A percentile compares a stretch with the other conserved stretches of the same genome.
Conservation (phyloP, 805 yeast genomes). For the Priceomyces haplophilus region DNA sequence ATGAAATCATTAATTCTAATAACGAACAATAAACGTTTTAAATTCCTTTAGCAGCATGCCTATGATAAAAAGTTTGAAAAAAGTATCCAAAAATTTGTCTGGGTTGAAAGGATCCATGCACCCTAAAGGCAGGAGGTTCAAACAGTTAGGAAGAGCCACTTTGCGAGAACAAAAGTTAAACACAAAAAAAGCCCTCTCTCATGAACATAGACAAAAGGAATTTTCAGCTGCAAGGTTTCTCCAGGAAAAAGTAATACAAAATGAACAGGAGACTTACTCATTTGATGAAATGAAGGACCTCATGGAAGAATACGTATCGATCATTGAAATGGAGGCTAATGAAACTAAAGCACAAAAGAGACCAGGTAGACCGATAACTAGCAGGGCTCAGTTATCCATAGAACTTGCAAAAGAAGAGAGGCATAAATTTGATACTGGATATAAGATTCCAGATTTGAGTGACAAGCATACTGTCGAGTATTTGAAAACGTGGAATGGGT, state of each 20-base stretch:
- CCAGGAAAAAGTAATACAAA: conserved; percentile 31
- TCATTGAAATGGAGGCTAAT: conserved; percentile 77
- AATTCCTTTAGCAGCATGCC: conserved; percentile 47
- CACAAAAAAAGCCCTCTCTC: conserved; percentile 53
- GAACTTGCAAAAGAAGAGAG: conserved; percentile 58
- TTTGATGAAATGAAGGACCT: conserved; percentile 59
- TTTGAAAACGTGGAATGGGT: conserved; percentile 76
- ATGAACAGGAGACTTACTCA: conserved; percentile 35
- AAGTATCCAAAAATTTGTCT: conserved; percentile 59
- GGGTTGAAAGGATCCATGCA: conserved; percentile 62
- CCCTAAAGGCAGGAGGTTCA: conserved; percentile 86
- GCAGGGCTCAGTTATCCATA: conserved; percentile 65
- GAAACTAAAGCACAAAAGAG: conserved; percentile 61
- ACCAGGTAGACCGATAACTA: conserved; percentile 82
- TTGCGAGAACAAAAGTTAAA: conserved; percentile 72
- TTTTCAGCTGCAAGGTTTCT: conserved; percentile 58
- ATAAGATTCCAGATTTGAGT: conserved; percentile 67
- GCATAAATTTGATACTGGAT: conserved; percentile 65
- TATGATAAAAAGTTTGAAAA: conserved; percentile 60
- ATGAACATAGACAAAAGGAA: conserved; percentile 59
- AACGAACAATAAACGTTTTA: background rate
- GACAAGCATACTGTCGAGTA: conserved; percentile 55
- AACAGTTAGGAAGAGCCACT: conserved; percentile 81
- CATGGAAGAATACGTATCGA: conserved; percentile 56
- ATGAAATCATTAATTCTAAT: background rate